Conservation (phyloP, 768 basidiomycete genomes). For the Suillus plorans region DNA sequence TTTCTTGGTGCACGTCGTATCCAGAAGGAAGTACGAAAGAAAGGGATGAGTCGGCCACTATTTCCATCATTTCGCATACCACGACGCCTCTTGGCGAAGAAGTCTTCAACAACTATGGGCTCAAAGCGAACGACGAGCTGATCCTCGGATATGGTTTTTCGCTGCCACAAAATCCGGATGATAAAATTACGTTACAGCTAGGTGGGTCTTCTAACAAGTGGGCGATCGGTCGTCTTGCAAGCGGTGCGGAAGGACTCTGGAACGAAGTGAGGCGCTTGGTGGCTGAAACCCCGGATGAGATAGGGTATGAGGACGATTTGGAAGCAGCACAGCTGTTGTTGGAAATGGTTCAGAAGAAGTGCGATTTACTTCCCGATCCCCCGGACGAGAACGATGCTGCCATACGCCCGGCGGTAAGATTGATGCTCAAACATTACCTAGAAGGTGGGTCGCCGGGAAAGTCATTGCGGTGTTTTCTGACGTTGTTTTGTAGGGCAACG, state of each 20-base stretch:
- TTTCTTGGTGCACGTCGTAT: conserved; percentile 74
- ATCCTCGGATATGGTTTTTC: conserved; percentile 93
- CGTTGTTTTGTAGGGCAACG: conserved; percentile 46
- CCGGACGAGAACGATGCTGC: conserved; percentile 15
- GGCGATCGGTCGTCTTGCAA: conserved; percentile 60
- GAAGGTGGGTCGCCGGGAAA: conserved; percentile 43
- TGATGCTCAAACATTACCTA: conserved; percentile 70
- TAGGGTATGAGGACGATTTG: conserved; percentile 56
- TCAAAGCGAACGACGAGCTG: conserved; percentile 87
- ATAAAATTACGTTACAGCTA: conserved; percentile 79
- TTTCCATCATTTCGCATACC: conserved; percentile 64
- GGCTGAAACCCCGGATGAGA: conserved; percentile 25
- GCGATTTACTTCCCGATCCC: conserved; percentile 48
- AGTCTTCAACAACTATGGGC: conserved; percentile 90
- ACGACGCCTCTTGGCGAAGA: conserved; percentile 46
- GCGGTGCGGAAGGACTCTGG: conserved; percentile 62
- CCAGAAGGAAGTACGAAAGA: conserved; percentile 19
- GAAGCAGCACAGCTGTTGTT: conserved; percentile 58
- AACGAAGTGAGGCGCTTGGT: conserved; percentile 42
- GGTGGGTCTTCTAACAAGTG: conserved; percentile 54
- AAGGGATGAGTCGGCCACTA: conserved; percentile 39
- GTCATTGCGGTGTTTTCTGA: not conserved
- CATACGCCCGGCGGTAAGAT: conserved; percentile 54
- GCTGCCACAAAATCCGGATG: conserved; percentile 75
- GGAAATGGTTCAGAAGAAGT: conserved; percentile 60